Base-by-base conservation (phyloP, 2,329 filamentous ascomycete genomes). In the Diplodia seriata region DNA sequence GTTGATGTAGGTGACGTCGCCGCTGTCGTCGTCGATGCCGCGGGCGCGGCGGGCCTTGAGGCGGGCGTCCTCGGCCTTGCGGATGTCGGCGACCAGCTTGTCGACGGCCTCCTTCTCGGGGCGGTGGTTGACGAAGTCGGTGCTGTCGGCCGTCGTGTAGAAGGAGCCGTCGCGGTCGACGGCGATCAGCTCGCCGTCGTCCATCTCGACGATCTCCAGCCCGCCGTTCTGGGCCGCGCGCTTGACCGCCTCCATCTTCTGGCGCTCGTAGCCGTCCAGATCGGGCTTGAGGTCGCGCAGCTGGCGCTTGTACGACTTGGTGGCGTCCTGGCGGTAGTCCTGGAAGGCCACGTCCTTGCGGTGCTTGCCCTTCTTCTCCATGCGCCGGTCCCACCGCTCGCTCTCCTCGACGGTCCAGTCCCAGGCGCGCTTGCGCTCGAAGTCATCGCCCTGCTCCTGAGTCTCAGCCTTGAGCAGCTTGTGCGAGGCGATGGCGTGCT, bases 1-100 rank as follows among this genome's bases (percentile, higher is more conserved):
- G 82, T 36, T 99, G 87, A 99, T 99, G 81, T 97, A 98, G 8
- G 94, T 98, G 74, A 98, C 91, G 80, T 99, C 95, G 33, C 89
- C 90, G 57, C 94, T 91, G 68, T 94, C 93, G 50, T 82, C 80
- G 77, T 89, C 87, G 14, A 88, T 87, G 77, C 91, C 89, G 65
- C 93, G 86, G 72, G 96, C 92, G 77, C 87, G 89, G 74, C 93
- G 86, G 84, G 96, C 96, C 86, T 94, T 96, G 75, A 97, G 77
- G 63, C 93, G 85, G 64, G 89, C 86, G 74, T 96, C 93, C 81
- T 99, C 95, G 1, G 94, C 93, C 82, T 94, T 94, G 76, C 89
- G 87, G 75, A 98, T 82, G 77, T 98, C 94, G 18, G 86, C 87
- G 3, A 99, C 94, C 68, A 99, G 81, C 68, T 92, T 87, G 77